These are phyloP conservation scores for Pestalotiopsis sp. DNA, from an alignment of 2,329 filamentous ascomycete genomes.

Conservation along the genomic window DNA sequence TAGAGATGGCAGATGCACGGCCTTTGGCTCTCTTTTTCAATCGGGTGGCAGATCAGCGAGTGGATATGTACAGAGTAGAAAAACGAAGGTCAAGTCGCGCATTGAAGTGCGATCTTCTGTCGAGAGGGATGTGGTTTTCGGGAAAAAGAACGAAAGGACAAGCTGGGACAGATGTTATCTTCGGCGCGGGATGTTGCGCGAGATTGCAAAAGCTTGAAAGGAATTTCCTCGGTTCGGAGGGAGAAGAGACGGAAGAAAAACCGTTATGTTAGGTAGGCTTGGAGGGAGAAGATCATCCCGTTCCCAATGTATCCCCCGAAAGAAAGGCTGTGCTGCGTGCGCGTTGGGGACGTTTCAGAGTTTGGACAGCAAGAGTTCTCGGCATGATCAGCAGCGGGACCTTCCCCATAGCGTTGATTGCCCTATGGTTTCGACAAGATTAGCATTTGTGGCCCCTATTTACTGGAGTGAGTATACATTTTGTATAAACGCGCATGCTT, in stretches of 20 bases:
- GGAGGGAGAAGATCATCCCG: background rate
- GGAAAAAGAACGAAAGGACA: background rate
- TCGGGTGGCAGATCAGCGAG: slow-evolving; percentile 5
- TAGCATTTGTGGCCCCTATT: background rate
- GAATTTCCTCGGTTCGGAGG: background rate
- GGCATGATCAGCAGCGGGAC: background rate
- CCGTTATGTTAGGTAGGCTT: background rate
- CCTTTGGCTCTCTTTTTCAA: background rate
- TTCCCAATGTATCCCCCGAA: slow-evolving; percentile 1
- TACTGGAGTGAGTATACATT: background rate
- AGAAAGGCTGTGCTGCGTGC: slow-evolving; percentile 1
- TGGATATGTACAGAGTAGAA: background rate
- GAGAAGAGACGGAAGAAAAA: background rate
- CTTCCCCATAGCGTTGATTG: background rate
- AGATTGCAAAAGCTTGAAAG: background rate
- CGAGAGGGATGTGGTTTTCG: background rate
- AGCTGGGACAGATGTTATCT: background rate
- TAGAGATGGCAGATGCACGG: background rate
- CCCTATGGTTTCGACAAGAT: background rate
- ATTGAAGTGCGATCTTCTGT: background rate
- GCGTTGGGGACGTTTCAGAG: background rate
- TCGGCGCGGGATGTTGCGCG: background rate
- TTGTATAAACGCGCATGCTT: background rate
- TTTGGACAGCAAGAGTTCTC: background rate
- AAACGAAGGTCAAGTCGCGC: background rate